phyloP scores from a whole-genome alignment of 2,329 filamentous ascomycete species.

The Paracoccidioides lutzii region DNA sequence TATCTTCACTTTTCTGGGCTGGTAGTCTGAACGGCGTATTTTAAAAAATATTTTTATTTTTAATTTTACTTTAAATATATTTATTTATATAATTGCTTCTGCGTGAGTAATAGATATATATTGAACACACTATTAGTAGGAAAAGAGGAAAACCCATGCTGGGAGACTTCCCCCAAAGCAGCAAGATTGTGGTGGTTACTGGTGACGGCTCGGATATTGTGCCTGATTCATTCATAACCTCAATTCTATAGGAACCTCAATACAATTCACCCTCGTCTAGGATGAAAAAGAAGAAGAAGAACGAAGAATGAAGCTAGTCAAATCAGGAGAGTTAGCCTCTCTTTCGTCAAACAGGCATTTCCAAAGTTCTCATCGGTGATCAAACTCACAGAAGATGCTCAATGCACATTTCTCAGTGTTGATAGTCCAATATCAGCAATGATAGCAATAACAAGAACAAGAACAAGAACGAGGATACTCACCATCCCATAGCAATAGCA shows the following conservation, averaged over 20 bases:
- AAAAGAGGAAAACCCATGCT: not conserved
- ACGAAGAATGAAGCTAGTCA: not conserved
- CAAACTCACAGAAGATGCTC: constrained; percentile 19
- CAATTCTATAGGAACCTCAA: not conserved
- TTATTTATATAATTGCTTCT: not conserved
- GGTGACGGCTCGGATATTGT: constrained; percentile 20
- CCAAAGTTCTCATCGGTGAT: constrained; percentile 24
- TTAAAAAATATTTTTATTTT: too few relatives aligned
- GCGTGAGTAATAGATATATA: not conserved
- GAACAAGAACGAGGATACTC: not conserved
- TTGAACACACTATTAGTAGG: not conserved
- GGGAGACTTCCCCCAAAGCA: constrained; percentile 19
- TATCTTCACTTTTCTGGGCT: too few relatives aligned
- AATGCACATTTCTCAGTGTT: constrained; percentile 12
- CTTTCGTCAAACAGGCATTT: constrained; percentile 16
- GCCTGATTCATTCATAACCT: not conserved
- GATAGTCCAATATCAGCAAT: not conserved
- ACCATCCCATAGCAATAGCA: constrained; percentile 6
- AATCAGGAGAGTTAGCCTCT: constrained; percentile 19
- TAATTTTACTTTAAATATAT: too few relatives aligned
- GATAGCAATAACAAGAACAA: not conserved
- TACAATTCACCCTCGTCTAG: not conserved
- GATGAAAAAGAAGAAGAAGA: not conserved
- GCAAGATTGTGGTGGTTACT: constrained; percentile 23
- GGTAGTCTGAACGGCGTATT: too few relatives aligned